These are phyloP conservation scores for Starmerella tilneyi DNA, from an alignment of 805 yeast species.

Conservation along the genomic window DNA sequence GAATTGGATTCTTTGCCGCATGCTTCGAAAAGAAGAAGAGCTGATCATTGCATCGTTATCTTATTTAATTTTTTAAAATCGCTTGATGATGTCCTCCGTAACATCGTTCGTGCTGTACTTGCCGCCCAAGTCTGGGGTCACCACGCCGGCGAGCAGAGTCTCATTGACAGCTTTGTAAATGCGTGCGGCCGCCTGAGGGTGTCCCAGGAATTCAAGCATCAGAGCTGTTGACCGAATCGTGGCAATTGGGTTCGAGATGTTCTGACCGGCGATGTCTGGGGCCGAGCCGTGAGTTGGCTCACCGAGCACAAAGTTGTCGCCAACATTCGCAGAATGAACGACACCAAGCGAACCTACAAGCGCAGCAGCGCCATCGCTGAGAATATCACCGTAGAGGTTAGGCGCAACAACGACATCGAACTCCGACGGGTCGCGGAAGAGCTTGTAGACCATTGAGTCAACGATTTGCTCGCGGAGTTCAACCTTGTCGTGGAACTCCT, in stretches of 20 bases:
- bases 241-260: constrained; percentile 85
- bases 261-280: constrained; percentile 94
- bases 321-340: constrained; percentile 96
- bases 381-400: constrained; percentile 92
- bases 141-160: constrained; percentile 65
- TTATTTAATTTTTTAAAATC: constrained; percentile 28
- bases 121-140: constrained; percentile 96
- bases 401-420: constrained; percentile 98
- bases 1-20: constrained; percentile 97
- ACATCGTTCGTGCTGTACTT: constrained; percentile 77
- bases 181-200: constrained; percentile 76
- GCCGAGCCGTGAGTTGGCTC: constrained; percentile 99
- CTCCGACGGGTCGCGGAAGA: constrained; percentile 96
- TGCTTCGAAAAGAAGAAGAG: constrained; percentile 50
- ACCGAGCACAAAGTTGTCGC: constrained; percentile 91
- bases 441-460: constrained; percentile 96
- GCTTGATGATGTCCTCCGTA: constrained; percentile 62
- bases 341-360: constrained; percentile 95
- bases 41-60: not conserved
- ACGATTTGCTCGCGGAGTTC: constrained; percentile 90
- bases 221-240: constrained; percentile 96
- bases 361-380: constrained; percentile 97
- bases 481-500: constrained; percentile 44
- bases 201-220: constrained; percentile 94
- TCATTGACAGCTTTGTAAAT: constrained; percentile 93